phyloP scores from a whole-genome alignment of 306 rosid species.

The Prinsepia uniflora region DNA sequence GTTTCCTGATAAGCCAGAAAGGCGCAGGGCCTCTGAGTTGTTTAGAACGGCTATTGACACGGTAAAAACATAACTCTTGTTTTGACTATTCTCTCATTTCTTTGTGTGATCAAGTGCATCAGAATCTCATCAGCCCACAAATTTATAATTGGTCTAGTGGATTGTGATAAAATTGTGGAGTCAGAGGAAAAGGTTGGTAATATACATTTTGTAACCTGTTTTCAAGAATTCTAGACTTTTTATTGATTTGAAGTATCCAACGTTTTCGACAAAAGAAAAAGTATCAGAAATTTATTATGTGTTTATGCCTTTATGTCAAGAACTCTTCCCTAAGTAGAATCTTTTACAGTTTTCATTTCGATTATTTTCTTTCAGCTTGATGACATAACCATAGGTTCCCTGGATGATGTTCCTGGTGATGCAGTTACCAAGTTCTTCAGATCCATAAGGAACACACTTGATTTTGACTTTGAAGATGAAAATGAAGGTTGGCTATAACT shows the following conservation, averaged over 20 bases:
- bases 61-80: constrained; percentile 39
- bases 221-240: neutral
- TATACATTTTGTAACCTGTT: neutral
- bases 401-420: constrained; percentile 84
- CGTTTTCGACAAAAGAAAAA: no score
- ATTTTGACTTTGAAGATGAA: constrained; percentile 94
- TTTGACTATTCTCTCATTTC: constrained; percentile 16
- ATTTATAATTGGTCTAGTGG: neutral
- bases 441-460: constrained; percentile 88
- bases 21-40: constrained; percentile 71
- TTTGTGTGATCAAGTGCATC: constrained; percentile 1
- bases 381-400: constrained; percentile 71
- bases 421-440: constrained; percentile 76
- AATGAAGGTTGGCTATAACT: constrained; percentile 58
- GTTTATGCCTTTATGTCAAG: neutral
- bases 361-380: constrained; percentile 52
- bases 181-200: neutral
- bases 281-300: neutral
- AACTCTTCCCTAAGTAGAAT: neutral
- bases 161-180: neutral
- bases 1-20: constrained; percentile 92
- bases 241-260: neutral
- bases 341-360: neutral
- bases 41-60: constrained; percentile 87
- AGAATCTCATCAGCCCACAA: neutral